Percentiles rank a stretch among this genome's conserved stretches.
These are phyloP conservation scores for Termitomyces sp. DNA, from an alignment of 768 basidiomycete species.

Conservation along the genomic window DNA sequence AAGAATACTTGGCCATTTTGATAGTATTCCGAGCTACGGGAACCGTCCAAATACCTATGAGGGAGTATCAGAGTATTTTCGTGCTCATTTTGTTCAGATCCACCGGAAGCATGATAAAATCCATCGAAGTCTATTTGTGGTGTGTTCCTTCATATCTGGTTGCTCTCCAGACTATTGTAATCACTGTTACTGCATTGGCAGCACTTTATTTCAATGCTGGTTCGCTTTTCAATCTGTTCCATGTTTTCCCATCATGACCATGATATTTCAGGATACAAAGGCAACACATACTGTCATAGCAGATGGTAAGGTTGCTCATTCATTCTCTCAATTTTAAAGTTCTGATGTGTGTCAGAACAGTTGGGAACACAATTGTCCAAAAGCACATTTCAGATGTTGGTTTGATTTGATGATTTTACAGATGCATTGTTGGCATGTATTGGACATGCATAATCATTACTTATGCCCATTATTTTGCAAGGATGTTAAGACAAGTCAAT, in stretches of 20 bases:
- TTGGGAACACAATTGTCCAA: conserved; percentile 62
- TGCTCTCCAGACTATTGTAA: conserved; percentile 13
- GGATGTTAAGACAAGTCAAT: no score
- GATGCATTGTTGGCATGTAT: no score
- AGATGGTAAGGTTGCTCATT: conserved; percentile 41
- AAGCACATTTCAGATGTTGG: conserved; percentile 57
- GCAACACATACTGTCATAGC: conserved; percentile 63
- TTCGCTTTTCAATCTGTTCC: conserved; percentile 21
- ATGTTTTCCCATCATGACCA: conserved; percentile 1
- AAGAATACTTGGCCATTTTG: no score
- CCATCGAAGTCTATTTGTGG: conserved; percentile 73
- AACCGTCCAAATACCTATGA: conserved; percentile 75
- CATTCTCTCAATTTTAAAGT: neutral
- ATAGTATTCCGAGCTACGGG: conserved; percentile 77
- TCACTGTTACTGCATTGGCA: conserved; percentile 23
- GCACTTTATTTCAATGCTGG: no score
- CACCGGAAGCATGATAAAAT: conserved; percentile 74
- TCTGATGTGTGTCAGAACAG: conserved; percentile 26
- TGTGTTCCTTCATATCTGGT: conserved; percentile 5
- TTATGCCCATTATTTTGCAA: no score
- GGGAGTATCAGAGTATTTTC: conserved; percentile 84
- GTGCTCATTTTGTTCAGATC: conserved; percentile 79
- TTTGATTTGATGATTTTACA: conserved; percentile 26
- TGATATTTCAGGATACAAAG: conserved; percentile 52
- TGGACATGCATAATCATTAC: no score